phyloP scores from a whole-genome alignment of 2,329 filamentous ascomycete genomes.

The Trichoderma breve region DNA sequence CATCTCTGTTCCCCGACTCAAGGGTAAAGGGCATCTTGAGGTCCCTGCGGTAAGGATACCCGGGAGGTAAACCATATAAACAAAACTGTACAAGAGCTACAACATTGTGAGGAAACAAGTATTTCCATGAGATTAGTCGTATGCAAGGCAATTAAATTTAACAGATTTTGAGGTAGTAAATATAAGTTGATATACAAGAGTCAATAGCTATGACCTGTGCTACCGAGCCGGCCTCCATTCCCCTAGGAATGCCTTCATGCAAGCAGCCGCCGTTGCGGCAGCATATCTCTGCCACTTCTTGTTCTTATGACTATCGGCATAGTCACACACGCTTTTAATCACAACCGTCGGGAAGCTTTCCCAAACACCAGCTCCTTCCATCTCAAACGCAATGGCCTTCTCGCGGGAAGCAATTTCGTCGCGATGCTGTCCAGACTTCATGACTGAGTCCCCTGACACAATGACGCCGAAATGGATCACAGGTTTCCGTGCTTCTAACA shows the following conservation, averaged over 20 bases:
- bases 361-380: conserved; percentile 33
- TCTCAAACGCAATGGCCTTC: conserved; percentile 32
- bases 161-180: background rate
- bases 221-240: background rate
- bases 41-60: background rate
- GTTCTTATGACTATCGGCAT: conserved; percentile 40
- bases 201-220: too few species aligned
- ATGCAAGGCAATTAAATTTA: background rate
- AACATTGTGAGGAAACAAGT: background rate
- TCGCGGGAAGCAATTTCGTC: conserved; percentile 31
- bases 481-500: background rate
- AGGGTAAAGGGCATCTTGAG: background rate
- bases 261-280: conserved; percentile 22
- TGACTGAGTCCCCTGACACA: conserved; percentile 39
- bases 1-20: background rate
- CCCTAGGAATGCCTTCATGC: conserved; percentile 14
- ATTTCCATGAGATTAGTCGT: background rate
- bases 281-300: conserved; percentile 32
- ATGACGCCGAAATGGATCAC: conserved; percentile 34
- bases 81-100: background rate
- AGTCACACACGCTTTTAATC: conserved; percentile 39
- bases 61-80: background rate
- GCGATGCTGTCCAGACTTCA: conserved; percentile 36
- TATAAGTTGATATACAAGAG: background rate
- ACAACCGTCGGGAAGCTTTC: conserved; percentile 34